Percentiles rank a stretch among this genome's conserved stretches.
These are phyloP conservation scores for Fusarium virguliforme DNA, from an alignment of 2,329 filamentous ascomycete genomes.

Conservation along the genomic window DNA sequence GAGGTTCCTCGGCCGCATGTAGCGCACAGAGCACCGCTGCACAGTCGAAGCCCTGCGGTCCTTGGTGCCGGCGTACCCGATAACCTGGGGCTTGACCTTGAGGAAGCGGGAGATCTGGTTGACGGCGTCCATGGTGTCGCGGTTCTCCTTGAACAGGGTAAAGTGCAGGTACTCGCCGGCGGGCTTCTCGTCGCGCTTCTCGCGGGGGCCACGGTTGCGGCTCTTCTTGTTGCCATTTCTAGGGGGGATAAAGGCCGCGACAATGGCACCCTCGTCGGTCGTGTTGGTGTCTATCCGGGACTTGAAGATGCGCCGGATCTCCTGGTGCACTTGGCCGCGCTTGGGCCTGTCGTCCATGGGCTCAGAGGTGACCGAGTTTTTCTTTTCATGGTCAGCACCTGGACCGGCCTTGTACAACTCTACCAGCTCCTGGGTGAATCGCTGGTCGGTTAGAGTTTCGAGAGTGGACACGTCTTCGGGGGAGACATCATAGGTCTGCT, in stretches of 20 bases:
- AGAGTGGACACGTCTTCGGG: conserved; percentile 58
- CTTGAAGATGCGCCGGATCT: conserved; percentile 85
- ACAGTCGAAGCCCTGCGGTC: conserved; percentile 89
- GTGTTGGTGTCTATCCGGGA: conserved; percentile 84
- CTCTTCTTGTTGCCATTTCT: conserved; percentile 54
- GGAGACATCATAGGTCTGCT: conserved; percentile 51
- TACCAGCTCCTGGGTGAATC: conserved; percentile 60
- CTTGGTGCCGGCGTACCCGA: conserved; percentile 87
- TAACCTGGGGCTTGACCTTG: conserved; percentile 81
- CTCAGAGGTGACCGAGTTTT: conserved; percentile 59
- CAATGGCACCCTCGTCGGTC: conserved; percentile 69
- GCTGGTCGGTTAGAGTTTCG: conserved; percentile 57
- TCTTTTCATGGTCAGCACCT: conserved; percentile 49
- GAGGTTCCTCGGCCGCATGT: conserved; percentile 71
- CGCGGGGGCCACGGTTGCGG: conserved; percentile 48
- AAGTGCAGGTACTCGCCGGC: conserved; percentile 88
- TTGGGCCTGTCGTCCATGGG: conserved; percentile 62
- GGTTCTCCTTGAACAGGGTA: conserved; percentile 96
- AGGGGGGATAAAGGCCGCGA: conserved; percentile 76
- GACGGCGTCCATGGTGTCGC: conserved; percentile 94
- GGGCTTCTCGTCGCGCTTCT: conserved; percentile 54
- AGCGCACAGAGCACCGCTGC: conserved; percentile 80
- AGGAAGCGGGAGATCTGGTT: conserved; percentile 82
- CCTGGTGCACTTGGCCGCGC: conserved; percentile 68
- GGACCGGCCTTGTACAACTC: conserved; percentile 60